Percentiles rank a stretch among this genome's conserved stretches.
phyloP scores from a whole-genome alignment of 768 basidiomycete genomes.

The Pleurotus eryngii region DNA sequence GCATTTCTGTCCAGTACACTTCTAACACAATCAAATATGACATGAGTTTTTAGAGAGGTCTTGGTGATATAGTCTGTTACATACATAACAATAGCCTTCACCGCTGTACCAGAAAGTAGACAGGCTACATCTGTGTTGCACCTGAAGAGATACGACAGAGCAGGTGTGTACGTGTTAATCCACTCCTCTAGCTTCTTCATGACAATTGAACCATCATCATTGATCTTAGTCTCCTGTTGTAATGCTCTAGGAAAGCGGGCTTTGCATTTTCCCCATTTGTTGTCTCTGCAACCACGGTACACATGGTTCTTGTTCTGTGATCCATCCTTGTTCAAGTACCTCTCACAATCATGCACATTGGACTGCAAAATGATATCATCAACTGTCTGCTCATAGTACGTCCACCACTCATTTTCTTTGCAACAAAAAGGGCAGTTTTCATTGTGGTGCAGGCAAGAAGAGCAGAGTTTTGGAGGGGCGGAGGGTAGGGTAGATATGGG shows the following conservation, averaged over 20 bases:
- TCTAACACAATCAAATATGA: constrained; percentile 15
- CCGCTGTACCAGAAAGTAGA: constrained; percentile 28
- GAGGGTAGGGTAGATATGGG: constrained; percentile 21
- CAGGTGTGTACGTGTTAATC: constrained; percentile 26
- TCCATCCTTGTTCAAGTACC: constrained; percentile 13
- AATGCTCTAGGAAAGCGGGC: constrained; percentile 24
- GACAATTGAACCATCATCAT: constrained; percentile 20
- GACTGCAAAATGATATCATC: constrained; percentile 26
- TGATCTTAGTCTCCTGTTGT: constrained; percentile 11
- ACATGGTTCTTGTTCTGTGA: constrained; percentile 7
- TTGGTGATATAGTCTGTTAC: constrained; percentile 31
- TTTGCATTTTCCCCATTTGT: constrained; percentile 15
- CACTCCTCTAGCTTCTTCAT: constrained; percentile 26
- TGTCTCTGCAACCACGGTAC: neutral
- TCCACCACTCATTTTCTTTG: constrained; percentile 11
- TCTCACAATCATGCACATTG: constrained; percentile 25
- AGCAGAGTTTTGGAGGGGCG: constrained; percentile 14
- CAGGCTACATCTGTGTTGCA: constrained; percentile 31
- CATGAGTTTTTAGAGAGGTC: constrained; percentile 25
- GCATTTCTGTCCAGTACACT: constrained; percentile 13
- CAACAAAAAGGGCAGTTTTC: constrained; percentile 19
- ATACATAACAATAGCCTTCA: constrained; percentile 31
- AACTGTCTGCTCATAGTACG: constrained; percentile 13
- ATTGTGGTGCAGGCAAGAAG: constrained; percentile 6
- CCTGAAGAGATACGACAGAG: constrained; percentile 22